phyloP scores from a whole-genome alignment of 2,329 filamentous ascomycete genomes.

The Bimuria novae-zelandiae region DNA sequence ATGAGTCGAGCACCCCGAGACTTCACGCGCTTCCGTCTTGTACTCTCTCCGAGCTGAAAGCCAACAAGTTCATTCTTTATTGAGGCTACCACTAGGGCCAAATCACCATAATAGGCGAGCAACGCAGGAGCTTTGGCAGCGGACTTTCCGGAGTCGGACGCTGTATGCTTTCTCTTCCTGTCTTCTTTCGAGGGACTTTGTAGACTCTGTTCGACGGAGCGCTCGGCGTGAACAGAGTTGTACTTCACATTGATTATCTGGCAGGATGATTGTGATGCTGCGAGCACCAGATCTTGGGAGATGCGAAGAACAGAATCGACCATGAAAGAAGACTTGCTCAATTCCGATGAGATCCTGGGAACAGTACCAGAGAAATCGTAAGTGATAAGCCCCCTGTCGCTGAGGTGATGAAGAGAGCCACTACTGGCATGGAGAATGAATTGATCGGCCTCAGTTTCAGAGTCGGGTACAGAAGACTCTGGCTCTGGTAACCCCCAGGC shows the following conservation, averaged over 20 bases:
- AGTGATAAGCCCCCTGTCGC: conserved; percentile 58
- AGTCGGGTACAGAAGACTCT: conserved; percentile 14
- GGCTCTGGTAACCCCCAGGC: conserved; percentile 34
- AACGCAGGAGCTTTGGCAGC: conserved; percentile 40
- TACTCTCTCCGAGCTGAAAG: conserved; percentile 57
- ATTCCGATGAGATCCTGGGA: conserved; percentile 60
- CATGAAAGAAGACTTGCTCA: conserved; percentile 57
- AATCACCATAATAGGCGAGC: conserved; percentile 63
- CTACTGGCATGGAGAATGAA: conserved; percentile 67
- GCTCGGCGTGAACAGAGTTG: conserved; percentile 54
- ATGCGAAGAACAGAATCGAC: conserved; percentile 68
- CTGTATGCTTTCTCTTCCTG: conserved; percentile 41
- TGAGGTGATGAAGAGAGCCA: conserved; percentile 66
- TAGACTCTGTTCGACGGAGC: conserved; percentile 35
- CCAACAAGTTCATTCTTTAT: conserved; percentile 67
- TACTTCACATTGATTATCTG: conserved; percentile 69
- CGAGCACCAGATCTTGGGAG: conserved; percentile 68
- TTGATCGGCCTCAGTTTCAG: conserved; percentile 14
- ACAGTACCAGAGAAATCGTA: conserved; percentile 68
- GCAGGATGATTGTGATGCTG: conserved; percentile 61
- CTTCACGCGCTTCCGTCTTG: conserved; percentile 44
- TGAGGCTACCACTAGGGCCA: conserved; percentile 69
- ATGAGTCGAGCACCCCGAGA: conserved; percentile 63
- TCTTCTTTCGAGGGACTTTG: conserved; percentile 37
- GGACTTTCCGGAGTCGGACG: conserved; percentile 50